Conservation (phyloP, 2,329 filamentous ascomycete genomes). For the Pseudocercospora cruenta region DNA sequence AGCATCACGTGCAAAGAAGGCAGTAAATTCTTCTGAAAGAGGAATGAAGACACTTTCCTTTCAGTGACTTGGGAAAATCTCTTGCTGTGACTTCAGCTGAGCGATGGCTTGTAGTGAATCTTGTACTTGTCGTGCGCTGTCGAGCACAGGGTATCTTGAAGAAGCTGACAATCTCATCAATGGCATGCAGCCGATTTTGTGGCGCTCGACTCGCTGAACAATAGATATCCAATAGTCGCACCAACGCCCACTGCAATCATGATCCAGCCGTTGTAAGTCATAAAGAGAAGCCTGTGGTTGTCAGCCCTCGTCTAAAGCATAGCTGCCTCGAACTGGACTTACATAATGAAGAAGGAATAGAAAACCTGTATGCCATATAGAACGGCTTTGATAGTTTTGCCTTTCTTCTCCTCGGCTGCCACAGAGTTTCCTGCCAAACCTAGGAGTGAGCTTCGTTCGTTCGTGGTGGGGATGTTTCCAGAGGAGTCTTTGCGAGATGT, state of each 20-base stretch:
- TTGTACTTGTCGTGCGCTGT: too few relatives aligned
- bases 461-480: neutral
- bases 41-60: too few relatives aligned
- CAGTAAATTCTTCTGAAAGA: too few relatives aligned
- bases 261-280: constrained; percentile 99
- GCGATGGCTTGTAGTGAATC: too few relatives aligned
- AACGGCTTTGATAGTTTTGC: constrained; percentile 76
- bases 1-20: too few relatives aligned
- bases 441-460: constrained; percentile 69
- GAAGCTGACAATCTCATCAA: constrained; percentile 48
- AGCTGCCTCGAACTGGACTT: constrained; percentile 50
- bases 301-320: constrained; percentile 8
- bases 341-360: constrained; percentile 99
- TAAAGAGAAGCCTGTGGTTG: constrained; percentile 80
- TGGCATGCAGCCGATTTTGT: constrained; percentile 92
- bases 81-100: too few relatives aligned
- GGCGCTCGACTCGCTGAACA: constrained; percentile 73
- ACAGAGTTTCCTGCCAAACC: constrained; percentile 48
- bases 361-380: constrained; percentile 95
- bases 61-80: too few relatives aligned
- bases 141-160: too few relatives aligned
- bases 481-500: constrained; percentile 12
- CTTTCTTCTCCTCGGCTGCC: constrained; percentile 60
- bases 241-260: constrained; percentile 91
- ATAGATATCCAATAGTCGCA: constrained; percentile 82